A percentile compares a stretch with the other conserved stretches of the same genome.
Conservation (phyloP, 129 eudicot species). For the Flaveria sonorensis region DNA sequence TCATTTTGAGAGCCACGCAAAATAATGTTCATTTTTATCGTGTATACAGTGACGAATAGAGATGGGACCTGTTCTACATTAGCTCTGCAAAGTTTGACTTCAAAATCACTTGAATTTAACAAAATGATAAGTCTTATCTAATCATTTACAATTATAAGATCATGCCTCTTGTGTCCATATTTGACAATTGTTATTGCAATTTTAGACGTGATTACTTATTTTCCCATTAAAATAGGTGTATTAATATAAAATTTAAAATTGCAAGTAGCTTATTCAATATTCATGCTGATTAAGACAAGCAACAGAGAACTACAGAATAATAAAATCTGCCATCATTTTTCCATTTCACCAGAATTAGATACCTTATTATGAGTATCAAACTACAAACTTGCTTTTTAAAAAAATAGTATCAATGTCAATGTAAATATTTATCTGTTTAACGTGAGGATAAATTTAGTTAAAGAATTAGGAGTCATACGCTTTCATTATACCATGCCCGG, state of each 20-base stretch:
- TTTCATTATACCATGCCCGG: slow-evolving; percentile 85
- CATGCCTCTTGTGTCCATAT: not conserved
- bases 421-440: not conserved
- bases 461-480: slow-evolving; percentile 55
- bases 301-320: not conserved
- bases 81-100: slow-evolving; percentile 3
- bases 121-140: not conserved
- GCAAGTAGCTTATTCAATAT: not conserved
- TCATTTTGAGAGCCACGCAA: slow-evolving; percentile 13
- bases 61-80: slow-evolving; percentile 5
- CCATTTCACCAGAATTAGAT: not conserved
- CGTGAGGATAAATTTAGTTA: slow-evolving; percentile 16
- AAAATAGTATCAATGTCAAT: not conserved
- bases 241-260: not conserved
- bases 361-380: not conserved
- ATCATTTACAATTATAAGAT: not conserved
- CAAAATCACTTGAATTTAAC: slow-evolving; percentile 10
- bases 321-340: not conserved
- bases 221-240: not conserved
- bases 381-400: not conserved
- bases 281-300: not conserved
- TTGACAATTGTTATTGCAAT: slow-evolving; percentile 14
- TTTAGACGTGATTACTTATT: not conserved
- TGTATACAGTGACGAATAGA: not conserved
- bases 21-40: not conserved